Percentiles rank a stretch among this genome's conserved stretches.
phyloP scores from a whole-genome alignment of 441 rosid genomes.

The Populus hybrid region DNA sequence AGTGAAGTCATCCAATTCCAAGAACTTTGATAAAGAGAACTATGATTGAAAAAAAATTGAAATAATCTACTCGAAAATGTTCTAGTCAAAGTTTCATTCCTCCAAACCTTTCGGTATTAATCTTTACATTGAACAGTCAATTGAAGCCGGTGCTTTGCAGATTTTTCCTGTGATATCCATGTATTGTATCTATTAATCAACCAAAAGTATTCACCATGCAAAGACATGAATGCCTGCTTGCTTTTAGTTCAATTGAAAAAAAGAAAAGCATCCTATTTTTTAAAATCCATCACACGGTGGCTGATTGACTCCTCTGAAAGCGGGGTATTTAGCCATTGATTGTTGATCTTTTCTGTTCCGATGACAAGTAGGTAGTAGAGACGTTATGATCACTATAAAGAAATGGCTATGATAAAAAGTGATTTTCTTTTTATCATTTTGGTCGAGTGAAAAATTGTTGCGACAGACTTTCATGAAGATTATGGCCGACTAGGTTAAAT shows the following conservation, averaged over 20 bases:
- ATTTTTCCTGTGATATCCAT: not conserved
- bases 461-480: not conserved
- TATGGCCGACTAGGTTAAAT: no score
- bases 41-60: not conserved
- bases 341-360: not conserved
- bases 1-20: not conserved
- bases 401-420: not conserved
- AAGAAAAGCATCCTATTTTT: not conserved
- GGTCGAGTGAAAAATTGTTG: not conserved
- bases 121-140: not conserved
- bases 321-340: not conserved
- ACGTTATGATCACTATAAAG: not conserved
- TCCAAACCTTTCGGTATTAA: not conserved
- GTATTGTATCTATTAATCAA: not conserved
- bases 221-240: not conserved
- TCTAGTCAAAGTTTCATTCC: not conserved
- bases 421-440: not conserved
- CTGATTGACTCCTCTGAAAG: no score
- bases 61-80: not conserved
- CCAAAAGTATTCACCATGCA: not conserved
- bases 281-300: not conserved
- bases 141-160: not conserved
- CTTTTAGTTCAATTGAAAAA: not conserved
- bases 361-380: not conserved
- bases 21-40: not conserved